phyloP scores from a whole-genome alignment of 805 yeast species.

The Starmerella davenportii region DNA sequence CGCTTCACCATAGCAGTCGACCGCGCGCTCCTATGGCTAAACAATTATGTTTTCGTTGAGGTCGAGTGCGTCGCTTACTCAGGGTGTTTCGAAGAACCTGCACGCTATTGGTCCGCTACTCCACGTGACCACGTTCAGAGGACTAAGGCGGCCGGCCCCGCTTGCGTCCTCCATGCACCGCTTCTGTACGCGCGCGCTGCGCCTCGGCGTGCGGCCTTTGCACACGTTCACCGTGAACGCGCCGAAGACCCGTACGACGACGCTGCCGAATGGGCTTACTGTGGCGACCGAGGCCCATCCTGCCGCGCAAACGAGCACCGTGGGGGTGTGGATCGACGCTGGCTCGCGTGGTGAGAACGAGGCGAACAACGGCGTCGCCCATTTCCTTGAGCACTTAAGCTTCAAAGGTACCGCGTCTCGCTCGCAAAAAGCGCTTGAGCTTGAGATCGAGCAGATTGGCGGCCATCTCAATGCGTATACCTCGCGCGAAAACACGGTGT shows the following conservation, averaged over 20 bases:
- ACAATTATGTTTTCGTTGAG: no score
- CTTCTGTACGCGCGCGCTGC: neutral
- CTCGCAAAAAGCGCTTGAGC: conserved; percentile 64
- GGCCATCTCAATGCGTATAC: conserved; percentile 98
- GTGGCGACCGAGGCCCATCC: conserved; percentile 86
- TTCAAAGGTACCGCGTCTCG: conserved; percentile 83
- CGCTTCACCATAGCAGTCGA: no score
- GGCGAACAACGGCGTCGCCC: conserved; percentile 87
- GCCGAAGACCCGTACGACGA: conserved; percentile 12
- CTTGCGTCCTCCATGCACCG: neutral
- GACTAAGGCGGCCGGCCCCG: no score
- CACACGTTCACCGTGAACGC: neutral
- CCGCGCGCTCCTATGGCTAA: no score
- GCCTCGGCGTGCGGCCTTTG: neutral
- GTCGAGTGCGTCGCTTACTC: no score
- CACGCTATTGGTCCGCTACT: no score
- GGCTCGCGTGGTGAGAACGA: conserved; percentile 90
- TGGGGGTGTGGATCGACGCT: conserved; percentile 96
- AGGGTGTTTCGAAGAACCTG: no score
- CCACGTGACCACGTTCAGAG: no score
- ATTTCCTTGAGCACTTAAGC: conserved; percentile 88
- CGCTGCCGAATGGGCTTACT: conserved; percentile 76
- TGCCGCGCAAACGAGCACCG: conserved; percentile 82
- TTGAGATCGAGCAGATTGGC: conserved; percentile 90
- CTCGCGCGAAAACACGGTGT: conserved; percentile 91